A percentile compares a stretch with the other conserved stretches of the same genome.
These are phyloP conservation scores for Ambrosiella beaveri DNA, from an alignment of 2,329 filamentous ascomycete species.

Conservation along the genomic window DNA sequence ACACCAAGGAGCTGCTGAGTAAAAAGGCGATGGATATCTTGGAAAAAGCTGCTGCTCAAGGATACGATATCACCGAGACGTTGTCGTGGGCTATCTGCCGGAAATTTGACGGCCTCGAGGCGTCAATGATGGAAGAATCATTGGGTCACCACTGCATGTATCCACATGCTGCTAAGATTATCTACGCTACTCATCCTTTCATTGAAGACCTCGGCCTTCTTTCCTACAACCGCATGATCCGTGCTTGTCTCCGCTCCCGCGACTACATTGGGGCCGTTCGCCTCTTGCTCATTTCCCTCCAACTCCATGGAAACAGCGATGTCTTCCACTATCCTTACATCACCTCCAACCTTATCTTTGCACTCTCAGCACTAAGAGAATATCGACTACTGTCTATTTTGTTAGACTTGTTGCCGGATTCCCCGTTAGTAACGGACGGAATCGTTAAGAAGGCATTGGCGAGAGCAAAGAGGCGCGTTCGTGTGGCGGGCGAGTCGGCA, in stretches of 20 bases:
- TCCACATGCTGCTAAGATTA: neutral
- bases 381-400: conserved; percentile 7
- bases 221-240: conserved; percentile 8
- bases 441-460: conserved; percentile 2
- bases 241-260: conserved; percentile 9
- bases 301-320: conserved; percentile 4
- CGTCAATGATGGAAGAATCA: neutral
- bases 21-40: conserved; percentile 1
- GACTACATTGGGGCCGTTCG: conserved; percentile 10
- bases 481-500: conserved; percentile 1
- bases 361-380: conserved; percentile 7
- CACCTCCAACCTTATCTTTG: conserved; percentile 10
- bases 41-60: conserved; percentile 1
- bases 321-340: conserved; percentile 4
- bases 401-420: neutral
- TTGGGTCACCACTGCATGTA: conserved; percentile 7
- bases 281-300: neutral
- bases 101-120: conserved; percentile 1
- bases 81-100: conserved; percentile 3
- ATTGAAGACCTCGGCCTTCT: conserved; percentile 3
- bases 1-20: neutral
- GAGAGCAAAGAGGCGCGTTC: conserved; percentile 5
- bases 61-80: conserved; percentile 8
- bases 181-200: conserved; percentile 1
- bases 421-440: conserved; percentile 1